Evolutionary conservation across 2,329 filamentous ascomycete species (phyloP), one percentile per base, ranked within the genome.

Genomic region (Trichoderma koningii): DNA sequence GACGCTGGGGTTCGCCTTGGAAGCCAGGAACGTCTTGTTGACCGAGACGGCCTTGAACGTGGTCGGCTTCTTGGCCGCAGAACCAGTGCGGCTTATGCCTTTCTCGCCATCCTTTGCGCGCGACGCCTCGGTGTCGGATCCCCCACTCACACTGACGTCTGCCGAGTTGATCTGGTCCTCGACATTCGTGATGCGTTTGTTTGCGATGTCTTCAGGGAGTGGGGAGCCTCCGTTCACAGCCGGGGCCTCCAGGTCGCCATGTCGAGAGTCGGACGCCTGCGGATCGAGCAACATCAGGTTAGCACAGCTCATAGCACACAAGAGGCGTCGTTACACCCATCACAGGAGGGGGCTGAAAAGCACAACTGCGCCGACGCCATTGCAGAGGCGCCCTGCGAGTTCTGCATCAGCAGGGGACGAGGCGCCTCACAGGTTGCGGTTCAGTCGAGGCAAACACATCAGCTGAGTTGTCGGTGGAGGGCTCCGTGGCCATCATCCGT

Each of bases 41-140:
- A 94, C 90, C 5, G 90, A 93, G 55, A 95, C 89, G 19, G 91
- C 86, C 77, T 95, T 96, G 82, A 96, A 95, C 14, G 87, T 89
- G 19, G 88, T 80, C 21, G 88, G 87, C 76, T 92, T 94, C 82
- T 91, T 93, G 68, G 87, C 81, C 3, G 87, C 73, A 67, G 88
- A 83, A 68, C 82, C 80, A 9, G 81, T 81, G 66, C 86, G 86
- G 67, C 79, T 78, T 74, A 91, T 86, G 55, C 82, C 81, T 71
- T 84, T 86, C 64, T 84, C 82, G 66, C 81, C 85, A 73, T 85
- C 83, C 67, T 84, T 83, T 67, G 81, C 75, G 71, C 85, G 86
- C 67, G 87, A 88, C 70, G 87, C 85, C 74, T 93, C 91, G 47
- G 87, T 92, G 77, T 93, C 91, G 64, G 91, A 93, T 71, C 87